phyloP scores from a whole-genome alignment of 1,284 basidiomycete species.

The Lentinus polychrous region DNA sequence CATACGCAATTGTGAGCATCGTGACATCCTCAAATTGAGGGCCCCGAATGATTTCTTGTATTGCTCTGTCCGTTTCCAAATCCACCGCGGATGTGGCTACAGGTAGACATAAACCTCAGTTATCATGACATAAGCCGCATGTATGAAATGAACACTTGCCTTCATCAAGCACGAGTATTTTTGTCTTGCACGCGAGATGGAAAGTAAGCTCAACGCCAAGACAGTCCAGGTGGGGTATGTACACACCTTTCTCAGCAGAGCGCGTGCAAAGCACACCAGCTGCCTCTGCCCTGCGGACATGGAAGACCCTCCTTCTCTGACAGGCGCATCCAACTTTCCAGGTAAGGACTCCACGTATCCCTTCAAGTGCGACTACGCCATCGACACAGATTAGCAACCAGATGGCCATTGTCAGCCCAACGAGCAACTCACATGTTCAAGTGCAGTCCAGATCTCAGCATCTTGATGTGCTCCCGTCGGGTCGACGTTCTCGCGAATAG shows the following conservation, averaged over 20 bases:
- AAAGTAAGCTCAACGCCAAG: not conserved
- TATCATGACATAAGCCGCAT: not conserved
- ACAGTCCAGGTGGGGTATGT: not conserved
- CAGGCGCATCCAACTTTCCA: slow-evolving; percentile 68
- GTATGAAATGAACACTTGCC: slow-evolving; percentile 31
- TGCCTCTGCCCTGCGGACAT: slow-evolving; percentile 84
- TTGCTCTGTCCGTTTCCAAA: slow-evolving; percentile 82
- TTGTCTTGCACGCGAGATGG: slow-evolving; percentile 39
- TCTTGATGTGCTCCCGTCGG: slow-evolving; percentile 68
- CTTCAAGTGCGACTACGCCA: slow-evolving; percentile 60
- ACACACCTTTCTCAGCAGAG: slow-evolving; percentile 58
- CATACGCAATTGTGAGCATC: slow-evolving; percentile 79
- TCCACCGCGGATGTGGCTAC: slow-evolving; percentile 80
- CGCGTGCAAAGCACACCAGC: slow-evolving; percentile 78
- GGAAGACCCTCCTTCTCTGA: slow-evolving; percentile 79
- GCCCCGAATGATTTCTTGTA: slow-evolving; percentile 77
- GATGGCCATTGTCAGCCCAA: not conserved
- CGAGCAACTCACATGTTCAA: slow-evolving; percentile 52
- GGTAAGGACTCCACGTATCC: slow-evolving; percentile 68
- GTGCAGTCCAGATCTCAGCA: slow-evolving; percentile 77
- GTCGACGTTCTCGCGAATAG: slow-evolving; percentile 81
- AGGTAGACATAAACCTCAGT: not conserved
- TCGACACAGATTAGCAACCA: slow-evolving; percentile 1
- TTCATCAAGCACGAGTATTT: slow-evolving; percentile 88
- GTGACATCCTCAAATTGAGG: slow-evolving; percentile 66